These are phyloP conservation scores for Zygnema circumcarinatum DNA, from an alignment of 139 green algal genomes.

Conservation along the genomic window DNA sequence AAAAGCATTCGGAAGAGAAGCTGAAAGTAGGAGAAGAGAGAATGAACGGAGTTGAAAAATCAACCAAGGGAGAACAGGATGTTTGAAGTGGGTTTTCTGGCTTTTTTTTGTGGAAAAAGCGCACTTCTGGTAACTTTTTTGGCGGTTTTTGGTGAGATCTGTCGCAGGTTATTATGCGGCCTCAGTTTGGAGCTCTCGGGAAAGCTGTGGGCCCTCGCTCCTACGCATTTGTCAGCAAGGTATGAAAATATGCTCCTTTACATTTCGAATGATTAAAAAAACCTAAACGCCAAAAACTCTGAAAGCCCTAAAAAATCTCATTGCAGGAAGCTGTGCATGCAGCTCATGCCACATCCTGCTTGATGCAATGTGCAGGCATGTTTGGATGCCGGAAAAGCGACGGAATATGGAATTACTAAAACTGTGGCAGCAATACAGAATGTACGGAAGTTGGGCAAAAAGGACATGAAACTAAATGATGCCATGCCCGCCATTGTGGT, in stretches of 20 bases:
- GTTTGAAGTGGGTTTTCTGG: too few species aligned
- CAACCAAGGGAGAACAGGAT: too few species aligned
- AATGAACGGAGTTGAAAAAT: too few species aligned
- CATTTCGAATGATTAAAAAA: constrained; percentile 16
- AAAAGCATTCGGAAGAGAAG: too few species aligned
- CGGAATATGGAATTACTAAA: constrained; percentile 60
- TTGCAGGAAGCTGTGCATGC: too few species aligned
- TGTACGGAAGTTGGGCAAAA: constrained; percentile 57
- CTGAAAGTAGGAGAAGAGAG: too few species aligned
- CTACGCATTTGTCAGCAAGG: constrained; percentile 63
- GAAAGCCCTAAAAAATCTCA: too few species aligned
- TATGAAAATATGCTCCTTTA: too few species aligned
- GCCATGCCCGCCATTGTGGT: constrained; percentile 60
- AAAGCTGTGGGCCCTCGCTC: constrained; percentile 53
- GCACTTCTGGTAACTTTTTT: too few species aligned
- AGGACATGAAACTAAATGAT: constrained; percentile 66
- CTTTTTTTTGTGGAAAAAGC: too few species aligned
- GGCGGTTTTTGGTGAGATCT: neutral
- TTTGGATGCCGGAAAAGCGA: constrained; percentile 28
- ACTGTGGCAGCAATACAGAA: constrained; percentile 37
- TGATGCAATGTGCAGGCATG: constrained; percentile 20
- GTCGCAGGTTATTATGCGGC: constrained; percentile 61
- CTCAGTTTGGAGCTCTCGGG: constrained; percentile 58
- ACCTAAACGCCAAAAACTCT: too few species aligned
- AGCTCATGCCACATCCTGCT: too few species aligned